phyloP scores from a whole-genome alignment of 1,284 basidiomycete species.

The Marasmius sp. region DNA sequence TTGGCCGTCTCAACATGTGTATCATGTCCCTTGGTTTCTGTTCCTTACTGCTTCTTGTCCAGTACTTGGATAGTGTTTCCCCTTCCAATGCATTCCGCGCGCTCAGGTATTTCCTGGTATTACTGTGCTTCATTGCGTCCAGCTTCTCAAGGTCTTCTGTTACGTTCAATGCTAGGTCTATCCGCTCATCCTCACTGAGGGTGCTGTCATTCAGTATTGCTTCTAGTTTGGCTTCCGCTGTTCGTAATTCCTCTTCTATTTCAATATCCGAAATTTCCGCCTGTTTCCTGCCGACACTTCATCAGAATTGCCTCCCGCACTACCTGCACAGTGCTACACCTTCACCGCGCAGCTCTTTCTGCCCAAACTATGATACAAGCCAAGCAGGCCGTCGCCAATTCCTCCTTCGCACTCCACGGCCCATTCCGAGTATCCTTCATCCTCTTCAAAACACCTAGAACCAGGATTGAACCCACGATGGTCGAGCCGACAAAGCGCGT shows the following conservation, averaged over 20 bases:
- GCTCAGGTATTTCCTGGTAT: neutral
- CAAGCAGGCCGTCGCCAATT: neutral
- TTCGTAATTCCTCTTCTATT: no score
- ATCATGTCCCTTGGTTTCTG: constrained; percentile 18
- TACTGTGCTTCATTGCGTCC: neutral
- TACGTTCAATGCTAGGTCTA: neutral
- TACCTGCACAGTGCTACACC: no score
- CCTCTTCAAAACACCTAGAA: neutral
- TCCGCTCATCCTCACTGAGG: neutral
- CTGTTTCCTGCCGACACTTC: no score
- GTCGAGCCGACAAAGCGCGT: neutral
- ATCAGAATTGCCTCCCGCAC: no score
- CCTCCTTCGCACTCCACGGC: neutral
- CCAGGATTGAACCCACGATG: neutral
- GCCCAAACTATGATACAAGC: neutral
- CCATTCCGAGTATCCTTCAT: neutral
- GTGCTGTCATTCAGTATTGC: neutral
- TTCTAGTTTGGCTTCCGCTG: neutral
- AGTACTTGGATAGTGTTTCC: constrained; percentile 25
- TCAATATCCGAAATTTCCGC: no score
- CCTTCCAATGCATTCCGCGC: constrained; percentile 16
- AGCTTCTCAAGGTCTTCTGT: neutral
- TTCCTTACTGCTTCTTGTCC: constrained; percentile 20
- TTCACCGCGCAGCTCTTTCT: neutral
- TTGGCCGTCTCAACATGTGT: constrained; percentile 10